Base-by-base conservation (phyloP, 768 basidiomycete species). In the Dioszegia crocea region DNA sequence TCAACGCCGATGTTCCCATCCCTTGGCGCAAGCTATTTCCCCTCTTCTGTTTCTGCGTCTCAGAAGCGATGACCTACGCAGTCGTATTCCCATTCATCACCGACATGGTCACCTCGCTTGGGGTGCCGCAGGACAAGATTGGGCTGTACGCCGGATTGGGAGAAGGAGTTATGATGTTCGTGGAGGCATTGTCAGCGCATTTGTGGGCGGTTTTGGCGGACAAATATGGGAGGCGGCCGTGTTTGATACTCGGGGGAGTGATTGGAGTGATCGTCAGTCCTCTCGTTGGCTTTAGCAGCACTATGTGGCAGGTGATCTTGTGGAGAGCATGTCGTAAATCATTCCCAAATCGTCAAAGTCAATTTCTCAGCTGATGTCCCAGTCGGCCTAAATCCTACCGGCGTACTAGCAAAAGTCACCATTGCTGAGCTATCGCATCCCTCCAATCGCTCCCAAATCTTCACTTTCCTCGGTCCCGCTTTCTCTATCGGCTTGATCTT, bases 131-230 rank as follows among this genome's bases (percentile, higher is more conserved):
- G 4, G 58, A 65, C 24, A 43, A 55, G 38, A 66, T 68, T 27
- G 68, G 66, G 4, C 54, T 68, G 16, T 70, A 66, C 41, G 56
- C 68, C 2, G 68, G 71, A 9, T 16, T 73, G n/a, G 64, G 51
- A 1, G 71, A 73, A 50, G 71, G 71, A 10, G 46, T 54, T 4
- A 41, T 73, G 50, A 69, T 71, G 67, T 29, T 73, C 8, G 52
- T 60, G 11, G 69, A 71, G 50, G 71, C 69, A 8, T 24, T 54
- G 4, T 29, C 48, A 2, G 69, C 71, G 4, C 60, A 65, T 1
- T 43, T 56, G 9, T 73, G 71, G 71, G 69, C 67, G 2, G 56
- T 41, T 21, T 19, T 64, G 44, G 66, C 67, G 1, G 67, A 70
- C 51, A 60, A 44, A 26, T 65, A 61, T 40, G 71, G 71, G 8